Percentiles rank a stretch among this genome's conserved stretches.
Evolutionary conservation across 345 rosid genomes (phyloP).

Genomic region (Arabis hirsuta): DNA sequence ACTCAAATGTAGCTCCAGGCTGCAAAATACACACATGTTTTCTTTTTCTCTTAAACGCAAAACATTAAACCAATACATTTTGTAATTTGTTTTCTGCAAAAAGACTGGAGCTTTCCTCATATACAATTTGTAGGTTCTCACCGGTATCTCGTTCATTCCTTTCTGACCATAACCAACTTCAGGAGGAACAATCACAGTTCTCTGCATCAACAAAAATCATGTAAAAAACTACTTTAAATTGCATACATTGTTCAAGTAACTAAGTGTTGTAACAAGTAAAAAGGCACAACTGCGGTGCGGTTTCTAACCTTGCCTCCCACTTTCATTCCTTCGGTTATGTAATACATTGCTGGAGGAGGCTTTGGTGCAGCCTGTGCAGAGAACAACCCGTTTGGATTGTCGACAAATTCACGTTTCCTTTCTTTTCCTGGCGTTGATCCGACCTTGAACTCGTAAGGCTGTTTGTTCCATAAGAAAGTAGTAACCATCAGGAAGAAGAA

Average conservation of each 20-base stretch:
- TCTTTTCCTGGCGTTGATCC: constrained; percentile 89
- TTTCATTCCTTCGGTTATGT: constrained; percentile 78
- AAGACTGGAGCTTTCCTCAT: constrained; percentile 42
- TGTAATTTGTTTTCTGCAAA: not conserved
- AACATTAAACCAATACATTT: constrained; percentile 6
- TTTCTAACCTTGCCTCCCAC: constrained; percentile 83
- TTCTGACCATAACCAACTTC: constrained; percentile 78
- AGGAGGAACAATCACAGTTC: constrained; percentile 86
- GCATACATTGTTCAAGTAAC: not conserved
- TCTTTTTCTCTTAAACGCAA: constrained; percentile 9
- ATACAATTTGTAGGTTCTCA: constrained; percentile 49
- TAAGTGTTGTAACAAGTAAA: not conserved
- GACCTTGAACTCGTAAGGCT: constrained; percentile 91
- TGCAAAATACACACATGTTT: constrained; percentile 47
- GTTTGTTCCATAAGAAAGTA: constrained; percentile 36
- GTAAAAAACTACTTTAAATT: not conserved
- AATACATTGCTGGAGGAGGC: constrained; percentile 92
- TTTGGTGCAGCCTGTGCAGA: constrained; percentile 98
- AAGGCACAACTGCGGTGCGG: not conserved
- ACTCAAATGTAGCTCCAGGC: constrained; percentile 80
- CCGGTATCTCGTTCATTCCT: constrained; percentile 96
- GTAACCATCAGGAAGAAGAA: constrained; percentile 7
- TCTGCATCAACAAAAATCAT: constrained; percentile 48
- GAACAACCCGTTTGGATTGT: constrained; percentile 89
- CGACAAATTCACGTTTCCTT: constrained; percentile 84